phyloP scores from a whole-genome alignment of 306 rosid genomes.

The Cyclanthera cordifolia region DNA sequence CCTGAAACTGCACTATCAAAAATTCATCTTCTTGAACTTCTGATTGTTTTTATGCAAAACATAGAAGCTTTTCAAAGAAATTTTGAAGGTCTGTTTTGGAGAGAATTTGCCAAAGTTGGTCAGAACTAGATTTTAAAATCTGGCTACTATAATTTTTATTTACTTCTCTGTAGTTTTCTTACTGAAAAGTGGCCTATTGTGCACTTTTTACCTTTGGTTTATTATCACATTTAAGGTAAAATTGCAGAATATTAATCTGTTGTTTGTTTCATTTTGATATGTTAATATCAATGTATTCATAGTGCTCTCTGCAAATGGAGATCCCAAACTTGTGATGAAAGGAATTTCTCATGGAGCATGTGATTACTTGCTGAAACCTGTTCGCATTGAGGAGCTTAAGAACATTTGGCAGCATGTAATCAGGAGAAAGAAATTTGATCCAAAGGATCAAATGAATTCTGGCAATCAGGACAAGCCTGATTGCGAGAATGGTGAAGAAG shows the following conservation, averaged over 20 bases:
- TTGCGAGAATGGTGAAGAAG: constrained; percentile 29
- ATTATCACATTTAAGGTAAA: background rate
- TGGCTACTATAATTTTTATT: no score
- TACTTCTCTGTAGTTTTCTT: no score
- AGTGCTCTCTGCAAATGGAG: constrained; percentile 91
- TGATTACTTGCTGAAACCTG: constrained; percentile 88
- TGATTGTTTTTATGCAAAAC: background rate
- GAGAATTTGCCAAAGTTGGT: background rate
- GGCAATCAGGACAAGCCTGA: constrained; percentile 33
- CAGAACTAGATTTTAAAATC: no score
- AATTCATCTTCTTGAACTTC: no score
- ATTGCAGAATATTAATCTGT: constrained; percentile 1
- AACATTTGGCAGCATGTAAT: constrained; percentile 98
- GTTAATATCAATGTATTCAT: constrained; percentile 8
- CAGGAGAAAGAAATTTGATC: constrained; percentile 69
- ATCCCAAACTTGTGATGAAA: constrained; percentile 82
- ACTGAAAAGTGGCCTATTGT: background rate
- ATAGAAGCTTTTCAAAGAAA: background rate
- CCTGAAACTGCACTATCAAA: background rate
- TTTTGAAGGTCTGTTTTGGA: background rate
- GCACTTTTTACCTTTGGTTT: background rate
- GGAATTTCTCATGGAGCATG: constrained; percentile 98
- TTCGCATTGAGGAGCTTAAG: constrained; percentile 84
- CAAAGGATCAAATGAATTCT: constrained; percentile 44
- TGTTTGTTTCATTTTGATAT: constrained; percentile 8